These are phyloP conservation scores for Hordeum marinum DNA, from an alignment of 176 grass and related monocot genomes.

Conservation along the genomic window DNA sequence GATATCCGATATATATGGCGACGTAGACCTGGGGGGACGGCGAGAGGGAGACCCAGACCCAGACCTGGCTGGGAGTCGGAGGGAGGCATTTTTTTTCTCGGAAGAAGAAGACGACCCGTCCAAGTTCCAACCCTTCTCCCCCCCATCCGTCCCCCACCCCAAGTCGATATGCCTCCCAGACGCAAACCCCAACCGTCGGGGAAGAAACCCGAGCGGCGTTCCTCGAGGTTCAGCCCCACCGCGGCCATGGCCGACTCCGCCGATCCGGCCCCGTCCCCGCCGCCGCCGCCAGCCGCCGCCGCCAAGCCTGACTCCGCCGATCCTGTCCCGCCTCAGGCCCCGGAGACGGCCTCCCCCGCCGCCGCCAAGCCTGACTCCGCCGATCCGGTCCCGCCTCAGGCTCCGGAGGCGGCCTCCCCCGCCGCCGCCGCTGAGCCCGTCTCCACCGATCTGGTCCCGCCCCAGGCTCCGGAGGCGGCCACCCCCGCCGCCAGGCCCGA, in stretches of 20 bases:
- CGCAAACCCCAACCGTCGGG: constrained; percentile 10
- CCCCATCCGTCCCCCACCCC: no score
- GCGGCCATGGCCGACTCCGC: constrained; percentile 25
- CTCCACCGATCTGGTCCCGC: neutral
- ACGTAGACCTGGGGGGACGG: neutral
- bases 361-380: constrained; percentile 4
- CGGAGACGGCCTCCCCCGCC: neutral
- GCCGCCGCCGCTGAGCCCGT: constrained; percentile 22
- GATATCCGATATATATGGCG: neutral
- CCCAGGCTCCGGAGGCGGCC: neutral
- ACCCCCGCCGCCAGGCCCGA: constrained; percentile 14
- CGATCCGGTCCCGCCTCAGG: neutral
- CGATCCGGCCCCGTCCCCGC: constrained; percentile 5
- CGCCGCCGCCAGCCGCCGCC: neutral
- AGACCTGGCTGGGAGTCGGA: neutral
- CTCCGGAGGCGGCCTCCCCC: neutral
- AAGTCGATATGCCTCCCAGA: neutral
- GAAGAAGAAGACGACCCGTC: neutral
- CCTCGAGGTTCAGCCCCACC: neutral
- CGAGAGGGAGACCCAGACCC: neutral
- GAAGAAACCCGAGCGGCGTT: neutral
- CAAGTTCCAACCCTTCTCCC: neutral
- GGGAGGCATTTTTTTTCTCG: neutral
- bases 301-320: constrained; percentile 18
- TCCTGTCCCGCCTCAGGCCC: neutral